Evolutionary conservation across 805 yeast genomes (phyloP).

Genomic region (Candida succiphila): DNA sequence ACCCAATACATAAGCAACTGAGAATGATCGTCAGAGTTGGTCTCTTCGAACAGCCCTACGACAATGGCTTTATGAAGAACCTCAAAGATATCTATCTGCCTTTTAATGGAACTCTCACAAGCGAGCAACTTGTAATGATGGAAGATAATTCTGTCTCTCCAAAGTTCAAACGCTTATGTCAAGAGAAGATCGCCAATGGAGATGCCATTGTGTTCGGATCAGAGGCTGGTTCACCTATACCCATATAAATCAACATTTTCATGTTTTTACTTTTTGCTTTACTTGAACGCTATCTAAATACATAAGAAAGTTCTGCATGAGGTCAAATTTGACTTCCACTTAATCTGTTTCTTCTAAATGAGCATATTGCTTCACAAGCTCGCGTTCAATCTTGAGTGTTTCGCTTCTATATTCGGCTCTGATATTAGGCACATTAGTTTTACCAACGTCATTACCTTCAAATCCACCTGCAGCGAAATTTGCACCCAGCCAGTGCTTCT

Average conservation of each 20-base stretch:
- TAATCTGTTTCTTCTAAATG: constrained; percentile 2
- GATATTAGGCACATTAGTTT: constrained; percentile 89
- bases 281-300: too few species aligned
- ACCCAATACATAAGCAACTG: constrained; percentile 17
- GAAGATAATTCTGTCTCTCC: constrained; percentile 18
- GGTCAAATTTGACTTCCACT: not conserved
- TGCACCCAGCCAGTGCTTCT: constrained; percentile 88
- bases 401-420: constrained; percentile 79
- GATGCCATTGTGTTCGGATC: constrained; percentile 19
- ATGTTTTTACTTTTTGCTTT: too few species aligned
- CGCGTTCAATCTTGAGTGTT: constrained; percentile 63
- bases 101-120: too few species aligned
- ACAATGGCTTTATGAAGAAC: constrained; percentile 27
- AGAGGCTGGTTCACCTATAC: constrained; percentile 1
- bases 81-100: constrained; percentile 26
- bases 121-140: too few species aligned
- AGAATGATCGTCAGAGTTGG: constrained; percentile 28
- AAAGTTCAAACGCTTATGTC: constrained; percentile 11
- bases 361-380: constrained; percentile 54
- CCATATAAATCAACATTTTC: not conserved
- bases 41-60: constrained; percentile 24
- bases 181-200: constrained; percentile 16
- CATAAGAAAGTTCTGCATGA: not conserved
- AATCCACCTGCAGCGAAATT: constrained; percentile 47
- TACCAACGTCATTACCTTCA: constrained; percentile 83